Percentiles rank a stretch among this genome's conserved stretches.
These are phyloP conservation scores for Phaffia tasmanica DNA, from an alignment of 768 basidiomycete species.

Conservation along the genomic window DNA sequence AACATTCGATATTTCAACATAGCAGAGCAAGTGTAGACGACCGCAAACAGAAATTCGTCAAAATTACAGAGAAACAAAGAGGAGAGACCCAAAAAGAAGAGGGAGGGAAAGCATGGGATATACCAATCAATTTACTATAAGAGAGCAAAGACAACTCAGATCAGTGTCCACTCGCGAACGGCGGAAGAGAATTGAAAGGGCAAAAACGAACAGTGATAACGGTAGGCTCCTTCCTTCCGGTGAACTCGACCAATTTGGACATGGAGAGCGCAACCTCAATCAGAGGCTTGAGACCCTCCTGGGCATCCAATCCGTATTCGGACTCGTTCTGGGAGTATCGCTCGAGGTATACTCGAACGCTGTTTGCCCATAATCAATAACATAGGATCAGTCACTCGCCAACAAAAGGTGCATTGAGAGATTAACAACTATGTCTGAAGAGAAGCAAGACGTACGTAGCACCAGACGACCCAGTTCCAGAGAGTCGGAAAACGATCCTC, in stretches of 20 bases:
- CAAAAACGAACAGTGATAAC: constrained; percentile 62
- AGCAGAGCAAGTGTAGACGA: too few species aligned
- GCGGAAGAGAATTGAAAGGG: not conserved
- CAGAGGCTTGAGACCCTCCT: constrained; percentile 81
- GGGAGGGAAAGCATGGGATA: not conserved
- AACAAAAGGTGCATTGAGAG: too few species aligned
- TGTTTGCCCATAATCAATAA: too few species aligned
- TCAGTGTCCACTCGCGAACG: not conserved
- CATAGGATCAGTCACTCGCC: too few species aligned
- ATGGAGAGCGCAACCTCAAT: constrained; percentile 88
- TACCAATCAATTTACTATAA: too few species aligned
- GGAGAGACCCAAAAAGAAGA: not conserved
- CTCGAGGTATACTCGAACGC: constrained; percentile 86
- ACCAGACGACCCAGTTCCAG: constrained; percentile 90
- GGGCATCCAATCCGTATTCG: constrained; percentile 48
- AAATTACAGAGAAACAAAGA: not conserved
- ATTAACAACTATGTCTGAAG: too few species aligned
- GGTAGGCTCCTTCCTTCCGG: constrained; percentile 80
- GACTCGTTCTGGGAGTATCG: constrained; percentile 50
- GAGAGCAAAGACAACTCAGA: too few species aligned
- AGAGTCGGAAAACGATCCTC: constrained; percentile 87
- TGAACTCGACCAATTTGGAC: constrained; percentile 71
- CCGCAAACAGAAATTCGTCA: not conserved
- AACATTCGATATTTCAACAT: too few species aligned
- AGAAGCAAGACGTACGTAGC: constrained; percentile 48